These are phyloP conservation scores for Phytophthora crassamura DNA, from an alignment of 352 stramenopile genomes.

Conservation along the genomic window DNA sequence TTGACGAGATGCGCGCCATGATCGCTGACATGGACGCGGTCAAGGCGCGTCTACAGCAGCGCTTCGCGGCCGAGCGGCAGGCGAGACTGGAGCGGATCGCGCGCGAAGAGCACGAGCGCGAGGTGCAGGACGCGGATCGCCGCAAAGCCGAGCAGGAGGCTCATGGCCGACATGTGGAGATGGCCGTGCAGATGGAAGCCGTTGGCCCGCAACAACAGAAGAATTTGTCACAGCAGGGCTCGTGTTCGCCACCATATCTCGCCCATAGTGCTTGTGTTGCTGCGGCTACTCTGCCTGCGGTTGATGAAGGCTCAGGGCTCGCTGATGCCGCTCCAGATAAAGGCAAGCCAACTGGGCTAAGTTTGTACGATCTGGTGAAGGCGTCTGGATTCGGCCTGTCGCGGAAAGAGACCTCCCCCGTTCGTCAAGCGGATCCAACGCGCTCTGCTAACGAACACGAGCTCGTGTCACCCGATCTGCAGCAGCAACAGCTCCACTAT, in stretches of 20 bases:
- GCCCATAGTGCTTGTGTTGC: background rate
- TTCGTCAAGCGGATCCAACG: slow-evolving; percentile 9
- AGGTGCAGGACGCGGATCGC: slow-evolving; percentile 14
- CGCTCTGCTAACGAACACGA: slow-evolving; percentile 10
- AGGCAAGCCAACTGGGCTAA: slow-evolving; percentile 38
- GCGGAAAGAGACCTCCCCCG: slow-evolving; percentile 7
- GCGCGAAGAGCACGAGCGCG: slow-evolving; percentile 27
- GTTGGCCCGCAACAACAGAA: slow-evolving; percentile 16
- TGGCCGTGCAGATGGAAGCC: slow-evolving; percentile 19
- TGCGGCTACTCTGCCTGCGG: slow-evolving; percentile 8
- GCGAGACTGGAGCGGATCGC: slow-evolving; percentile 13
- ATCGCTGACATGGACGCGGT: slow-evolving; percentile 69
- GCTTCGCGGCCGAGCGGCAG: slow-evolving; percentile 38
- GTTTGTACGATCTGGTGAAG: slow-evolving; percentile 55
- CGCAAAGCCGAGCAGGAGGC: slow-evolving; percentile 13
- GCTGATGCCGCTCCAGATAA: slow-evolving; percentile 7
- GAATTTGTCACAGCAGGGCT: slow-evolving; percentile 13
- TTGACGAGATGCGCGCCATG: slow-evolving; percentile 58
- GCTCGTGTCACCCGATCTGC: background rate
- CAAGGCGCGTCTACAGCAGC: slow-evolving; percentile 59
- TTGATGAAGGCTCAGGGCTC: slow-evolving; percentile 5
- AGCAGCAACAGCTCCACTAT: background rate
- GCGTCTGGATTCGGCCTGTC: slow-evolving; percentile 24
- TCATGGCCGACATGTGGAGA: slow-evolving; percentile 9
- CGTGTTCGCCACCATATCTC: background rate